Conservation (phyloP, 2,329 filamentous ascomycete species). For the Sarocladium brachiariae region DNA sequence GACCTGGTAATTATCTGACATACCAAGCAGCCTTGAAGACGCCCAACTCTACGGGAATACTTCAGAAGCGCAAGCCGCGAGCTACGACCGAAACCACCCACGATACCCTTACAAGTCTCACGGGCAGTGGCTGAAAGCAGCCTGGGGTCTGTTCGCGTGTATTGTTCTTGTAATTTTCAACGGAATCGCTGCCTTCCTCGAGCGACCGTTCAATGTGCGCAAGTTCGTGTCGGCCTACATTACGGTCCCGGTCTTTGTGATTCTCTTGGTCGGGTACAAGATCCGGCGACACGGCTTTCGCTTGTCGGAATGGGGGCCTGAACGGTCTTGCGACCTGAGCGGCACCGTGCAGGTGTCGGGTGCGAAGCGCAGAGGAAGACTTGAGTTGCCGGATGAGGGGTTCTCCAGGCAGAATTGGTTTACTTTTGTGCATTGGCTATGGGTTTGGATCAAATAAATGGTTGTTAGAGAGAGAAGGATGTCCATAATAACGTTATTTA, state of each 20-base stretch:
- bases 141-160: constrained; percentile 23
- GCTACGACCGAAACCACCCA: constrained; percentile 27
- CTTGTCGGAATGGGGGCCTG: constrained; percentile 9
- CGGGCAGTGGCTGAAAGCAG: constrained; percentile 31
- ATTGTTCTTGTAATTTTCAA: constrained; percentile 28
- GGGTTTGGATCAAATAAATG: constrained; percentile 10
- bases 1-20: background rate
- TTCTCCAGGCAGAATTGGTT: constrained; percentile 8
- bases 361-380: constrained; percentile 1
- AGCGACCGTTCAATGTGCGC: constrained; percentile 25
- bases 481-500: no score
- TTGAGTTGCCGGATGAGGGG: constrained; percentile 7
- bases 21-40: constrained; percentile 25
- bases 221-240: constrained; percentile 33
- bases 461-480: no score
- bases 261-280: constrained; percentile 10
- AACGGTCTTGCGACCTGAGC: constrained; percentile 9
- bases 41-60: constrained; percentile 31
- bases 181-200: constrained; percentile 25
- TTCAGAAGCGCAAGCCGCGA: constrained; percentile 26
- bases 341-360: constrained; percentile 8
- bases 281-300: constrained; percentile 4
- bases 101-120: constrained; percentile 32
- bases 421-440: constrained; percentile 7
- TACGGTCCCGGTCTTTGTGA: constrained; percentile 15